Percentiles rank a stretch among this genome's conserved stretches.
These are phyloP conservation scores for Barnettozyma californica DNA, from an alignment of 805 yeast species.

Conservation along the genomic window DNA sequence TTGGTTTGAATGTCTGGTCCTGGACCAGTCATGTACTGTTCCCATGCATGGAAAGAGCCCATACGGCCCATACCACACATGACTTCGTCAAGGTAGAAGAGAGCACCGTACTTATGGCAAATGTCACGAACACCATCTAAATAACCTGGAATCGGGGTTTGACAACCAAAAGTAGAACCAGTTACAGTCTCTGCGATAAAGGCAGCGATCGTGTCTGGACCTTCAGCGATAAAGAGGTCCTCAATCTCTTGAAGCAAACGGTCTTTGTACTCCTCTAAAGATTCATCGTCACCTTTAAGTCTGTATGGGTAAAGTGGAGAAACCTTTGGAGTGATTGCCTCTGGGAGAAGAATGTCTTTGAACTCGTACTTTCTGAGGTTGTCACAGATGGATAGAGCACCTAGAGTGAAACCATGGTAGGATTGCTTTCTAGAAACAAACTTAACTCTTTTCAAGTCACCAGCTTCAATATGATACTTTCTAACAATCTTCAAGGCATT, in stretches of 20 bases:
- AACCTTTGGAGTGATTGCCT: conserved; percentile 23
- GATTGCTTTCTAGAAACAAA: conserved; percentile 41
- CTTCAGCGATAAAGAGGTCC: conserved; percentile 34
- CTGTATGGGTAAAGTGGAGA: conserved; percentile 28
- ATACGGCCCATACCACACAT: conserved; percentile 53
- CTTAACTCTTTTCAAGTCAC: conserved; percentile 37
- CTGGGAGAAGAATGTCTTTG: conserved; percentile 25
- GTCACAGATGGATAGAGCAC: conserved; percentile 39
- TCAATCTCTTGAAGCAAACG: conserved; percentile 38
- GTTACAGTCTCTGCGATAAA: conserved; percentile 42
- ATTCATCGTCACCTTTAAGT: conserved; percentile 26
- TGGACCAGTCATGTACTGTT: conserved; percentile 30
- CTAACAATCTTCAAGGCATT: conserved; percentile 55
- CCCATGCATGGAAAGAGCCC: conserved; percentile 44
- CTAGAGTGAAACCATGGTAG: conserved; percentile 46
- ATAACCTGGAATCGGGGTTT: conserved; percentile 40
- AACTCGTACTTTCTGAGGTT: conserved; percentile 33
- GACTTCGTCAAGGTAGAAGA: conserved; percentile 47
- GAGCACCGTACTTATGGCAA: conserved; percentile 46
- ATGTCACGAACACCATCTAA: conserved; percentile 40
- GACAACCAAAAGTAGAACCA: conserved; percentile 43
- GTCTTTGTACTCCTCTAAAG: conserved; percentile 35
- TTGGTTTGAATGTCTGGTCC: conserved; percentile 45
- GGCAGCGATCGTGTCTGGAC: conserved; percentile 39
- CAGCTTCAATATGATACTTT: conserved; percentile 40